Conservation (phyloP, 1,284 basidiomycete genomes). For the Erythrobasidium hasegawianum region DNA sequence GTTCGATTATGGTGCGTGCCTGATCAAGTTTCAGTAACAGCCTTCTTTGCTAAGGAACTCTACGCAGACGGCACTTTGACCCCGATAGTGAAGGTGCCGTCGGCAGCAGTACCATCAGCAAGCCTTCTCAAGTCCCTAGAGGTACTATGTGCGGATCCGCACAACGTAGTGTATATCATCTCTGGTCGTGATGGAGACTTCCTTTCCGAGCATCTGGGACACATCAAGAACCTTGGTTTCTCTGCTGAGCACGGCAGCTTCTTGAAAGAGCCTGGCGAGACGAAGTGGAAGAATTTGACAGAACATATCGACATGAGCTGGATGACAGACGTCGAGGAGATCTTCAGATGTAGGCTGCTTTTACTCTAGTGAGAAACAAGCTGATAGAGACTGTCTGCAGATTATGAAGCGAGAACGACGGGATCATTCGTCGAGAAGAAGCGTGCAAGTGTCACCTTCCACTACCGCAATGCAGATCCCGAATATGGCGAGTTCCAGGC, state of each 20-base stretch:
- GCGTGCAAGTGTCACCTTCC: conserved; percentile 97
- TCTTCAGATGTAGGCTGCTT: conserved; percentile 65
- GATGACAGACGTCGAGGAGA: conserved; percentile 92
- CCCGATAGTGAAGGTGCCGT: conserved; percentile 91
- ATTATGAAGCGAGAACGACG: conserved; percentile 61
- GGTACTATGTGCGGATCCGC: conserved; percentile 69
- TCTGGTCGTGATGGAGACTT: conserved; percentile 93
- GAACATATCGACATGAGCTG: conserved; percentile 91
- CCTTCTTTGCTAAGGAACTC: too few species aligned
- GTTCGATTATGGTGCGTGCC: conserved; percentile 89
- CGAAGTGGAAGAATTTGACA: conserved; percentile 82
- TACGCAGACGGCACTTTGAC: conserved; percentile 76
- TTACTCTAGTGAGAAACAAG: neutral
- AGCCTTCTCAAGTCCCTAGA: conserved; percentile 71
- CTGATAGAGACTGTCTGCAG: conserved; percentile 15
- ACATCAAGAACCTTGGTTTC: conserved; percentile 78
- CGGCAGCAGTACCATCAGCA: conserved; percentile 76
- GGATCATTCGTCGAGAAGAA: conserved; percentile 96
- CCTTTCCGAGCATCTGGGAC: conserved; percentile 85
- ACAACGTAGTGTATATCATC: conserved; percentile 93
- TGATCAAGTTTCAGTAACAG: conserved; percentile 8
- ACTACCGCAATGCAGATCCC: conserved; percentile 88
- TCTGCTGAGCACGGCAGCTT: conserved; percentile 96
- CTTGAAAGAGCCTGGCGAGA: conserved; percentile 66
- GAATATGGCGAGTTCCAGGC: conserved; percentile 69